Evolutionary conservation across 495 filamentous ascomycete species (phyloP).

Genomic region (Amniculicola lignicola): DNA sequence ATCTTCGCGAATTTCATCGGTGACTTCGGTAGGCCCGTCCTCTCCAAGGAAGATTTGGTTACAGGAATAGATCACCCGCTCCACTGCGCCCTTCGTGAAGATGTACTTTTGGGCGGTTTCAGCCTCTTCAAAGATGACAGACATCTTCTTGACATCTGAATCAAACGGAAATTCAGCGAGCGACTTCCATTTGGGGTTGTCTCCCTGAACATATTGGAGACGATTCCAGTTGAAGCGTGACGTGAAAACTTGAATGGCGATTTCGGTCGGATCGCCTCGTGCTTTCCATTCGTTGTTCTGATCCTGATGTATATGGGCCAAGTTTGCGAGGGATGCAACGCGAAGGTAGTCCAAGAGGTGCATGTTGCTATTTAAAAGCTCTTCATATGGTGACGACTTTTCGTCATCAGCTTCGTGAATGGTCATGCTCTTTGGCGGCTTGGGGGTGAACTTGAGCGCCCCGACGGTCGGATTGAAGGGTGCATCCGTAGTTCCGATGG

Average conservation of each 20-base stretch:
- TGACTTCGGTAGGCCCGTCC: slow-evolving; percentile 39
- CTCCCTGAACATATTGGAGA: slow-evolving; percentile 39
- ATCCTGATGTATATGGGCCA: slow-evolving; percentile 38
- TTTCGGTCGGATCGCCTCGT: slow-evolving; percentile 57
- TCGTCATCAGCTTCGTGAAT: slow-evolving; percentile 33
- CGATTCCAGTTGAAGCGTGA: slow-evolving; percentile 49
- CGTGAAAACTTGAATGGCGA: slow-evolving; percentile 55
- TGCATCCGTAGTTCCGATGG: slow-evolving; percentile 37
- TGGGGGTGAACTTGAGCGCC: slow-evolving; percentile 28
- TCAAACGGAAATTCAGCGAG: slow-evolving; percentile 60
- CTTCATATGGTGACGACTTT: slow-evolving; percentile 33
- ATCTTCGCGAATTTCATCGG: slow-evolving; percentile 40
- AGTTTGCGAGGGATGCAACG: slow-evolving; percentile 42
- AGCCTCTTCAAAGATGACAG: slow-evolving; percentile 50
- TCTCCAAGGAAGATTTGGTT: slow-evolving; percentile 48
- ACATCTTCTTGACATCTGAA: slow-evolving; percentile 61
- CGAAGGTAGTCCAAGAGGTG: slow-evolving; percentile 36
- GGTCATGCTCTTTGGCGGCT: slow-evolving; percentile 31
- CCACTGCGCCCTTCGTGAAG: slow-evolving; percentile 61
- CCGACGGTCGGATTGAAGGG: slow-evolving; percentile 41
- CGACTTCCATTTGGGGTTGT: slow-evolving; percentile 42
- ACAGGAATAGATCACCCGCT: slow-evolving; percentile 50
- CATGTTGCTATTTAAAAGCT: slow-evolving; percentile 39
- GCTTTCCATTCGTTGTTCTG: slow-evolving; percentile 46
- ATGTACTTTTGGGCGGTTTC: slow-evolving; percentile 42